Conservation (phyloP, 345 rosid species). For the Carallia pectinifolia region DNA sequence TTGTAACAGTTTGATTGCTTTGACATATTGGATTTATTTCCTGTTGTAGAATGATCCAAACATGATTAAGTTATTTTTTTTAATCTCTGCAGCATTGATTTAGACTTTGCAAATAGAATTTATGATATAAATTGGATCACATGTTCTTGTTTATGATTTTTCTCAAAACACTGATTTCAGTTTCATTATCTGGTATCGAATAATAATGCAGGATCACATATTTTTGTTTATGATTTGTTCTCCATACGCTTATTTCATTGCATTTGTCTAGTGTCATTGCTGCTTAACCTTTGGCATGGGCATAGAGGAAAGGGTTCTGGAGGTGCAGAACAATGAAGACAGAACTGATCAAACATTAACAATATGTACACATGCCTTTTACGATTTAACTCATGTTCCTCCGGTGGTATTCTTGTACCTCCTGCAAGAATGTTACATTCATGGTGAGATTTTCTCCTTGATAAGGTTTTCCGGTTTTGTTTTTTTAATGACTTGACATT, state of each 20-base stretch:
- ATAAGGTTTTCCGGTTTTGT: neutral
- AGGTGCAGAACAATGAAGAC: slow-evolving; percentile 13
- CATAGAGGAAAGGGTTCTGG: slow-evolving; percentile 36
- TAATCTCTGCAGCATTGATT: neutral
- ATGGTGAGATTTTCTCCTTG: slow-evolving; percentile 43
- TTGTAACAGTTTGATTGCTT: neutral
- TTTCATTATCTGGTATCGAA: neutral
- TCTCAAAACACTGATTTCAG: neutral
- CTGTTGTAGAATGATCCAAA: neutral
- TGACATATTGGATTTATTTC: neutral
- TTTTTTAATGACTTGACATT: neutral
- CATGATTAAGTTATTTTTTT: neutral
- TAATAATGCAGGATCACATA: too few relatives aligned
- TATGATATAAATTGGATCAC: neutral
- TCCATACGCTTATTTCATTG: neutral
- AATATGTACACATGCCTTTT: slow-evolving; percentile 50
- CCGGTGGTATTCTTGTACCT: slow-evolving; percentile 77
- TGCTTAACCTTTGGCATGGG: slow-evolving; percentile 37
- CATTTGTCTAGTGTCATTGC: slow-evolving; percentile 16
- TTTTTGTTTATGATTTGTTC: neutral
- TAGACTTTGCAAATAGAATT: neutral
- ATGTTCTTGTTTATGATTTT: neutral
- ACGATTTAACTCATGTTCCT: slow-evolving; percentile 59
- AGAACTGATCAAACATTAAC: slow-evolving; percentile 26
- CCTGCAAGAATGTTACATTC: slow-evolving; percentile 67